Percentiles rank a stretch among this genome's conserved stretches.
Evolutionary conservation across 2,329 filamentous ascomycete species (phyloP).

Genomic region (Monosporascus sp.): DNA sequence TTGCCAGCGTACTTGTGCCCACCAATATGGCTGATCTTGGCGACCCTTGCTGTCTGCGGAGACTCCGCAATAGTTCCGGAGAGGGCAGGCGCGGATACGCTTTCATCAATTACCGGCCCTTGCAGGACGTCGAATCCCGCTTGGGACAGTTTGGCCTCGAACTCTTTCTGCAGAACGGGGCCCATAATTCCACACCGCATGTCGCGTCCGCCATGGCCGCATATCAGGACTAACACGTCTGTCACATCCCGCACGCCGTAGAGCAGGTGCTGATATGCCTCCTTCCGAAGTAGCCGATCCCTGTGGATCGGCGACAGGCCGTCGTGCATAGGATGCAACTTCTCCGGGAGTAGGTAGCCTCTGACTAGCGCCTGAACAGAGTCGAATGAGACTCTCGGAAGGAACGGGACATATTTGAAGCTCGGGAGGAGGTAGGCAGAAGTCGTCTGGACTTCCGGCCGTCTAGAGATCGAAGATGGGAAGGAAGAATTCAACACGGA

Average conservation of each 20-base stretch:
- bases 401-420: constrained; percentile 73
- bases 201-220: constrained; percentile 81
- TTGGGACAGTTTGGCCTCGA: constrained; percentile 52
- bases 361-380: constrained; percentile 54
- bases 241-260: constrained; percentile 54
- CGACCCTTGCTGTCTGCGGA: constrained; percentile 52
- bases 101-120: constrained; percentile 38
- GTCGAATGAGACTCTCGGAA: constrained; percentile 58
- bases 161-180: constrained; percentile 66
- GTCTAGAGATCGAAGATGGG: constrained; percentile 45
- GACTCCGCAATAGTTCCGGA: constrained; percentile 15
- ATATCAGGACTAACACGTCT: constrained; percentile 76
- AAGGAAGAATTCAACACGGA: constrained; percentile 75
- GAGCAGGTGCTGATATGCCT: constrained; percentile 46
- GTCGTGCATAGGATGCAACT: constrained; percentile 57
- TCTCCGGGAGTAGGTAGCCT: constrained; percentile 60
- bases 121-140: constrained; percentile 44
- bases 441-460: constrained; percentile 44
- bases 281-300: constrained; percentile 46
- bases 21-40: constrained; percentile 71
- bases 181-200: constrained; percentile 76
- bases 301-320: constrained; percentile 53
- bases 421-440: constrained; percentile 76
- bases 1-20: constrained; percentile 86
- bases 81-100: constrained; percentile 22